Evolutionary conservation across 78 protist genomes (phyloP).

Genomic region (Dictyostelium capitatum): DNA sequence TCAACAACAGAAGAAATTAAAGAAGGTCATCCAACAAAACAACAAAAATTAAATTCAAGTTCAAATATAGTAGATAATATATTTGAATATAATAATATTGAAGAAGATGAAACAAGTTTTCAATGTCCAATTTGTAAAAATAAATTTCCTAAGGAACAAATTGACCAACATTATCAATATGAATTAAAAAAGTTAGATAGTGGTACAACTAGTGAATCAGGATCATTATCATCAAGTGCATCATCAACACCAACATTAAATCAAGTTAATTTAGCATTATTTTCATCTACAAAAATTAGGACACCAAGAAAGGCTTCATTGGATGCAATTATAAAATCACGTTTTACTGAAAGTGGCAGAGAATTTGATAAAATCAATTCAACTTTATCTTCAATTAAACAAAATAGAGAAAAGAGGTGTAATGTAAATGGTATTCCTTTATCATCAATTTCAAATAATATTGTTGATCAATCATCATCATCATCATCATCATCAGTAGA

Average conservation of each 20-base stretch:
- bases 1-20: neutral
- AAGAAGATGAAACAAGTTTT: neutral
- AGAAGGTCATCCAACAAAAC: neutral
- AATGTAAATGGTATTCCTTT: neutral
- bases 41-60: neutral
- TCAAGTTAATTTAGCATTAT: neutral
- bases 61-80: neutral
- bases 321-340: neutral
- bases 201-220: neutral
- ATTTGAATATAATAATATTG: constrained; percentile 14
- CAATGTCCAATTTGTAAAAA: constrained; percentile 12
- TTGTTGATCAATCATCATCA: too few species aligned
- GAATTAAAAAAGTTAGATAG: constrained; percentile 9
- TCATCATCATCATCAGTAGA: too few species aligned
- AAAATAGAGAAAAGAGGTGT: constrained; percentile 1
- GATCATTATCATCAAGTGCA: constrained; percentile 12
- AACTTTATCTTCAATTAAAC: neutral
- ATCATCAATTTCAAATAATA: neutral
- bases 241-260: neutral
- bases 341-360: neutral
- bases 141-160: neutral
- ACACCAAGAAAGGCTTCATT: constrained; percentile 11
- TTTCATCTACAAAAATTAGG: neutral
- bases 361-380: constrained; percentile 6
- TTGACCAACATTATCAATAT: constrained; percentile 2